These are phyloP conservation scores for Athelia sp. DNA, from an alignment of 1,284 basidiomycete species.

Conservation along the genomic window DNA sequence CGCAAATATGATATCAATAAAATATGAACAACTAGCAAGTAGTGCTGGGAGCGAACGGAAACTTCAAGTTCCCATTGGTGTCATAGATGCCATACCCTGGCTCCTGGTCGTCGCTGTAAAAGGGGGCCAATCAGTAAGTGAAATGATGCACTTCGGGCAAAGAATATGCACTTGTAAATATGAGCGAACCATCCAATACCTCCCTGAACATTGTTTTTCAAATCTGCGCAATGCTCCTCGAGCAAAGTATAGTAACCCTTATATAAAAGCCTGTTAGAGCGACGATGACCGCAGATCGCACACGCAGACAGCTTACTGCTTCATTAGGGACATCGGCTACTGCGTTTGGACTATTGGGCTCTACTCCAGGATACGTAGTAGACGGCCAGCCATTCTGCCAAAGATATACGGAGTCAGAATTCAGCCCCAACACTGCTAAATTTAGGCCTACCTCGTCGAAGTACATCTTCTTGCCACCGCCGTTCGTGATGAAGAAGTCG, in stretches of 20 bases:
- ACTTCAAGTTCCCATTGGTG: slow-evolving; percentile 43
- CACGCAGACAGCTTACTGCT: slow-evolving; percentile 31
- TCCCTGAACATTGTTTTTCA: slow-evolving; percentile 28
- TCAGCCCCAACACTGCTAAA: slow-evolving; percentile 2
- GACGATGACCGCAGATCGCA: background rate
- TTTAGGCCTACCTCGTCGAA: slow-evolving; percentile 48
- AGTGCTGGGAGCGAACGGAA: slow-evolving; percentile 46
- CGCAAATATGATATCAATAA: no score
- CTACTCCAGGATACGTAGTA: slow-evolving; percentile 47
- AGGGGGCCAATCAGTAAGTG: no score
- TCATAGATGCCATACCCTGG: slow-evolving; percentile 68
- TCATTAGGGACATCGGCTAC: slow-evolving; percentile 56
- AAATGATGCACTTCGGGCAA: no score
- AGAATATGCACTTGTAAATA: background rate
- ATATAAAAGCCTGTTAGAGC: slow-evolving; percentile 2
- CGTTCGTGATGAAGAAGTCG: slow-evolving; percentile 57
- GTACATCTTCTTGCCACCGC: slow-evolving; percentile 67
- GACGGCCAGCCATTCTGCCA: slow-evolving; percentile 74
- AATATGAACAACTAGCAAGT: slow-evolving; percentile 27
- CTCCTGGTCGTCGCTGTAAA: slow-evolving; percentile 27
- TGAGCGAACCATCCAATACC: slow-evolving; percentile 44
- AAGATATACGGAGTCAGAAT: background rate
- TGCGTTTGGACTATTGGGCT: slow-evolving; percentile 49
- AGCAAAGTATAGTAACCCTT: slow-evolving; percentile 32
- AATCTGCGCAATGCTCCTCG: slow-evolving; percentile 27